Base-by-base conservation (phyloP, 345 rosid genomes). In the Sonneratia alba region DNA sequence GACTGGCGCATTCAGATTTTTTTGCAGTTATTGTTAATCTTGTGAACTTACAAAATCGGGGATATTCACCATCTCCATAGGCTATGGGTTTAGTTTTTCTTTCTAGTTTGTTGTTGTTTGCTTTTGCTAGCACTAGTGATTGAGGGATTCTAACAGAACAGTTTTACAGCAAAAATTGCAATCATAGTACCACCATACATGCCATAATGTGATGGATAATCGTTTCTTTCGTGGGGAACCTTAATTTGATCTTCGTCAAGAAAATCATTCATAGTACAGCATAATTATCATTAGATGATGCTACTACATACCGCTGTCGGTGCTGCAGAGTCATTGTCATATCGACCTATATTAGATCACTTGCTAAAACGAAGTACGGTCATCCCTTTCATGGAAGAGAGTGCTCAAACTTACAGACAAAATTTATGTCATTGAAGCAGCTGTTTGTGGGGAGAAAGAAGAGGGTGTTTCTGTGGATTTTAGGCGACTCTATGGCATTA, bases 401-500 rank as follows among this genome's bases (percentile, higher is more conserved):
- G 24, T 56, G 4, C 8, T 7, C 62, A 21, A 18, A 1, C 18
- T 3, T 45, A 5, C 62, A 7, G 18, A 11, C 7, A 22, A 22
- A 22, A n/a, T 22, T 15, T 24, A 3, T 9, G 2, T 22, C 36
- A 59, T 22, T 18, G 14, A 24, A 59, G 64, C 21, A 59, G 13
- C 64, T 11, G 64, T 59, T 59, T 4, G 24, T 34, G 64, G 11
- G 2, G 36, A 59, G 27, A 59, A 9, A 59, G 64, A 24, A 1
- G 22, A 19, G n/a, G 9, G 2, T 22, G 22, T 53, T 59, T 59
- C 22, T 9, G 22, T 5, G 7, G 3, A 53, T 77, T 15, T 73
- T 83, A 14, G 59, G 70, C 45, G 82, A 72, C 75, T 71, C 71
- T 65, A 73, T 77, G 51, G 73, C 36, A 59, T 42, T 56, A 45